Conservation (phyloP, 768 basidiomycete species). For the Tubosaeta sp. region DNA sequence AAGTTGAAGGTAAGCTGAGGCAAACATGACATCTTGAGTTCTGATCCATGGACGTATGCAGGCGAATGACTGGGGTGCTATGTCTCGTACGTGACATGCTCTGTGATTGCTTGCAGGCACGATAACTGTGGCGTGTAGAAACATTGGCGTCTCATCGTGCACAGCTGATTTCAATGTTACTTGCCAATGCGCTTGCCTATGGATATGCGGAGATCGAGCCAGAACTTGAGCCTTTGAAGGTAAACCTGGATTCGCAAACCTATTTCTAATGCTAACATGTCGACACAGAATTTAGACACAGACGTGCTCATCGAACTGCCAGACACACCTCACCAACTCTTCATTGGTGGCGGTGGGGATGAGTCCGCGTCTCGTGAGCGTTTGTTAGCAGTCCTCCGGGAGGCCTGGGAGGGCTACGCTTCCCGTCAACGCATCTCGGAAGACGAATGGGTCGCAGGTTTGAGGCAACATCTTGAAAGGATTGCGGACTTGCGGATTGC, state of each 20-base stretch:
- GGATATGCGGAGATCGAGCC: constrained; percentile 46
- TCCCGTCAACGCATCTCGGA: constrained; percentile 19
- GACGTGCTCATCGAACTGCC: constrained; percentile 35
- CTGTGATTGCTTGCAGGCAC: not conserved
- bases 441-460: constrained; percentile 36
- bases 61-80: constrained; percentile 63
- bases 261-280: not conserved
- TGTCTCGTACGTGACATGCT: constrained; percentile 45
- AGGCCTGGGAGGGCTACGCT: constrained; percentile 12
- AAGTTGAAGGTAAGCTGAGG: constrained; percentile 48
- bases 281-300: constrained; percentile 48
- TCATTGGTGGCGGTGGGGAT: constrained; percentile 19
- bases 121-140: constrained; percentile 30
- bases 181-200: constrained; percentile 45
- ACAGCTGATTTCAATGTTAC: constrained; percentile 37
- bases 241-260: constrained; percentile 9
- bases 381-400: constrained; percentile 12
- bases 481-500: constrained; percentile 40
- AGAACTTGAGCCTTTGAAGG: constrained; percentile 49
- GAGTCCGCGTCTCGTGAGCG: constrained; percentile 15
- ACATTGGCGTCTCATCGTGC: constrained; percentile 47
- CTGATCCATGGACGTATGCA: constrained; percentile 15
- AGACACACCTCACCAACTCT: constrained; percentile 36
- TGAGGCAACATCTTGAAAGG: constrained; percentile 36
- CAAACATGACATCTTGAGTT: not conserved